These are phyloP conservation scores for Cadophora malorum DNA, from an alignment of 2,329 filamentous ascomycete genomes.

Conservation along the genomic window DNA sequence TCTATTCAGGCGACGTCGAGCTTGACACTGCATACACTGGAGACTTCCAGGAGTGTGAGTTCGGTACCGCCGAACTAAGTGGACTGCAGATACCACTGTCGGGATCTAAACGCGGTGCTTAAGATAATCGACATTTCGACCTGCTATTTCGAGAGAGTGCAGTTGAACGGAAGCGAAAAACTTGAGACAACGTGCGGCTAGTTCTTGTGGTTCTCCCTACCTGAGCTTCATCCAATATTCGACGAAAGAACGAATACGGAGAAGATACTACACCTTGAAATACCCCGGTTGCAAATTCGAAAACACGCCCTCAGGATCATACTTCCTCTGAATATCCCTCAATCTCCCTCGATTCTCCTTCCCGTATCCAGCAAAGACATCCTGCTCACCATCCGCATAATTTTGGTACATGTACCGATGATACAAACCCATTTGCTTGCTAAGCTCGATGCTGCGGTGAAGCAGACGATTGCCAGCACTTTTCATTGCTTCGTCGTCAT, in stretches of 20 bases:
- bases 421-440: constrained; percentile 20
- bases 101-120: too few species aligned
- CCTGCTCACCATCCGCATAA: constrained; percentile 27
- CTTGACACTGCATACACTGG: neutral
- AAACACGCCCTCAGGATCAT: constrained; percentile 27
- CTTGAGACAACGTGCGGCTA: too few species aligned
- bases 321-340: constrained; percentile 25
- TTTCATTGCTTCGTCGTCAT: constrained; percentile 15
- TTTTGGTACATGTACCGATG: constrained; percentile 30
- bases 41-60: neutral
- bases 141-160: too few species aligned
- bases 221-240: neutral
- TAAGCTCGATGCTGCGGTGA: constrained; percentile 1
- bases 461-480: neutral
- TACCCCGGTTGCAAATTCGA: constrained; percentile 18
- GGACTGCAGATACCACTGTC: too few species aligned
- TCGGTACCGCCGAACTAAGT: neutral
- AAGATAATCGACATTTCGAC: too few species aligned
- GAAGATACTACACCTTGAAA: constrained; percentile 23
- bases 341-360: constrained; percentile 22
- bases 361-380: constrained; percentile 27
- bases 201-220: neutral
- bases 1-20: neutral
- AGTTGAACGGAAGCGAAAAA: too few species aligned
- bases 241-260: neutral